Conservation (phyloP, 1,284 basidiomycete genomes). For the Moesziomyces parantarcticus region DNA sequence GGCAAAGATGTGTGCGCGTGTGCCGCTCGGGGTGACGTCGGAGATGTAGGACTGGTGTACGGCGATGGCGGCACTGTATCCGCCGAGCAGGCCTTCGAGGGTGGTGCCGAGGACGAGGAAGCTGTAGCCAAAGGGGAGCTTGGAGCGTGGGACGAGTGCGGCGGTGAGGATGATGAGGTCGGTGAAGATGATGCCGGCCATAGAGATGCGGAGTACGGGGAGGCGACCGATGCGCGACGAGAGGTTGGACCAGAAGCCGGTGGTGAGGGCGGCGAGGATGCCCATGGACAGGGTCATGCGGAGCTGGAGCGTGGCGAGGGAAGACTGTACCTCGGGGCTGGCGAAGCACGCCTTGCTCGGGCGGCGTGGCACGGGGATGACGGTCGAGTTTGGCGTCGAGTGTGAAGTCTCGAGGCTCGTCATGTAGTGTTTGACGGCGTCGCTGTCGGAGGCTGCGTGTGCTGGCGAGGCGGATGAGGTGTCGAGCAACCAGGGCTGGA, state of each 20-base stretch:
- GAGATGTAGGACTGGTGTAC: conserved; percentile 82
- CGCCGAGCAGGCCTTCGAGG: conserved; percentile 84
- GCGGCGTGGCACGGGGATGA: conserved; percentile 25
- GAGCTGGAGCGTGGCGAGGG: conserved; percentile 53
- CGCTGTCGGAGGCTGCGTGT: background rate
- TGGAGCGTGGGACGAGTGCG: conserved; percentile 40
- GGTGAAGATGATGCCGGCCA: conserved; percentile 80
- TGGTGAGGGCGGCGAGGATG: conserved; percentile 82
- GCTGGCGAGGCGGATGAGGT: too few species aligned
- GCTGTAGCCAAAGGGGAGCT: conserved; percentile 73
- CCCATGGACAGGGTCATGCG: conserved; percentile 80
- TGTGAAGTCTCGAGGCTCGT: conserved; percentile 21
- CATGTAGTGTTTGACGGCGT: conserved; percentile 20
- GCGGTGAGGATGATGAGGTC: conserved; percentile 69
- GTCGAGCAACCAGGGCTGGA: conserved; percentile 24
- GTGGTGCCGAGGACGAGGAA: conserved; percentile 83
- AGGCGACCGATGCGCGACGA: conserved; percentile 83
- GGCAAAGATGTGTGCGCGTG: conserved; percentile 59
- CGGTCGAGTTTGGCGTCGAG: conserved; percentile 42
- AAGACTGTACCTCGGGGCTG: conserved; percentile 49
- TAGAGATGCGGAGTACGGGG: conserved; percentile 77
- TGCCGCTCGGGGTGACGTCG: conserved; percentile 60
- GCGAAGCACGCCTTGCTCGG: conserved; percentile 48
- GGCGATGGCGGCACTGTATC: conserved; percentile 82
- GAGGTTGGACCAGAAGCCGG: conserved; percentile 87